phyloP scores from a whole-genome alignment of 371 early-diverging fungal species.

The Vairimorpha ceranae region DNA sequence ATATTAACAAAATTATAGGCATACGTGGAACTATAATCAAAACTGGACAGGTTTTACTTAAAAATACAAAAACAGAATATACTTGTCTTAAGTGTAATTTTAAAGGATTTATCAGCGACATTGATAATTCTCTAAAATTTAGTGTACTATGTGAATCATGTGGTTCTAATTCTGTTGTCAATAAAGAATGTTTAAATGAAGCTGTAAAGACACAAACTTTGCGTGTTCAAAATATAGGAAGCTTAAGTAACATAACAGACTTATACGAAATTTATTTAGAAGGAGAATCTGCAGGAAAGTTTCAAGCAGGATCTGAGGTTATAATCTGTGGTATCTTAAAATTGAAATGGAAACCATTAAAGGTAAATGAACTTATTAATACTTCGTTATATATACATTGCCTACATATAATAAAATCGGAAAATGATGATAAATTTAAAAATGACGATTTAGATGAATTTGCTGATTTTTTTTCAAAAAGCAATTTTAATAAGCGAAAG shows the following conservation, averaged over 20 bases:
- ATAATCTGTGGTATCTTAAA: slow-evolving; percentile 48
- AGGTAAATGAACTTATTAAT: slow-evolving; percentile 37
- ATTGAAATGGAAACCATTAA: slow-evolving; percentile 45
- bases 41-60: slow-evolving; percentile 47
- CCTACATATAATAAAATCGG: slow-evolving; percentile 33
- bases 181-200: slow-evolving; percentile 28
- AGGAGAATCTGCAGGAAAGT: slow-evolving; percentile 48
- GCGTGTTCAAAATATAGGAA: slow-evolving; percentile 57
- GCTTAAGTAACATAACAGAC: slow-evolving; percentile 37
- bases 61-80: slow-evolving; percentile 31
- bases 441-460: neutral
- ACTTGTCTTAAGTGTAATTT: slow-evolving; percentile 50
- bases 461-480: neutral
- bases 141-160: slow-evolving; percentile 44
- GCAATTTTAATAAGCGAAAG: slow-evolving; percentile 35
- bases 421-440: slow-evolving; percentile 10
- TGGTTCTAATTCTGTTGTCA: slow-evolving; percentile 37
- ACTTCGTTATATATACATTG: slow-evolving; percentile 47
- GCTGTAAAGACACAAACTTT: slow-evolving; percentile 50
- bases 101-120: slow-evolving; percentile 9
- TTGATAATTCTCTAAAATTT: slow-evolving; percentile 5
- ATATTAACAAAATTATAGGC: slow-evolving; percentile 50
- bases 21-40: slow-evolving; percentile 58
- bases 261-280: slow-evolving; percentile 54
- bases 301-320: slow-evolving; percentile 55